Evolutionary conservation across 768 basidiomycete species (phyloP), one percentile per base, ranked within the genome.

Genomic region (Tephrocybe sp.): DNA sequence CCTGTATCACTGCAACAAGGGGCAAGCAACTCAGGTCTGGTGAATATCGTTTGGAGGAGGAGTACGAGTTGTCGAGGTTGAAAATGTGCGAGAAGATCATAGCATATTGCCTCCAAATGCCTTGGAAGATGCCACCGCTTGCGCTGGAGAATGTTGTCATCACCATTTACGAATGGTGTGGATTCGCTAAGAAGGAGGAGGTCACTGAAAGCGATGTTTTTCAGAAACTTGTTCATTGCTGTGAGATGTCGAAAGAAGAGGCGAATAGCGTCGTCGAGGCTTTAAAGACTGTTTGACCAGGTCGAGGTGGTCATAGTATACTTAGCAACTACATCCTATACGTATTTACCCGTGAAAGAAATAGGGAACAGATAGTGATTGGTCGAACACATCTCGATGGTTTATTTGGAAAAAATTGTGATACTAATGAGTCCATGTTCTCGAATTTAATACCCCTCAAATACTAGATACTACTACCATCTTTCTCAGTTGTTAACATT

Each of bases 1-100:
- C 65, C 0, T 76, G 76, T 48, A 52, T 76, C 54, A 74, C 71
- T 2, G 68, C 72, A 3, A 69, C 42, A 20, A 56, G 57, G 22
- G 64, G 72, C 48, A 53, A 49, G 52, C 31, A 5, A 5, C 26
- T 41, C 19, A 55, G 58, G 45, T 60, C 52, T 0, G 50, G 62
- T 0, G 38, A 33, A 14, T 41, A 61, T 26, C 58, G 45, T 26
- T 60, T 64, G 22, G 53, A 56, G 20, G 49, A 50, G 6, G 68
- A 62, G 42, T 74, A 73, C 48, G 50, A 59, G 10, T 59, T 68
- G 45, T 75, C 72, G 8, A 69, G 56, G 46, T 23, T 12, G 47
- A 59, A 49, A 17, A 26, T 69, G 23, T 47, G 26, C 48, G 38
- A 56, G 38, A 48, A 67, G 30, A 43, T 64, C 17, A 61, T 11